Percentiles rank a stretch among this genome's conserved stretches.
These are phyloP conservation scores for Mariannaea sp. DNA, from an alignment of 2,329 filamentous ascomycete genomes.

Conservation along the genomic window DNA sequence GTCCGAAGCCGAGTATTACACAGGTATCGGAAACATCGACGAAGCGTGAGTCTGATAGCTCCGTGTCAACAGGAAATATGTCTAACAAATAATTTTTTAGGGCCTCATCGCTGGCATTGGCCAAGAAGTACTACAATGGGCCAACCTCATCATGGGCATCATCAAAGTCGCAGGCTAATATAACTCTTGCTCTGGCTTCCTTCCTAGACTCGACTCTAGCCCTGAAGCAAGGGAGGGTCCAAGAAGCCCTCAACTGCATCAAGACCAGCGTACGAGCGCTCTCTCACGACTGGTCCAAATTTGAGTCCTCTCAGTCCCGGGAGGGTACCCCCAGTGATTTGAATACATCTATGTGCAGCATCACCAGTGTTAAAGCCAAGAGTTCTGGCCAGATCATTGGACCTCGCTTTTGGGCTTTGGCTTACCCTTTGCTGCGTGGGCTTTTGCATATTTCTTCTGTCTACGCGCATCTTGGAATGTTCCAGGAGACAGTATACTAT, in stretches of 20 bases:
- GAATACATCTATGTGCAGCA: conserved; percentile 39
- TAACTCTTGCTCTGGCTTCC: conserved; percentile 39
- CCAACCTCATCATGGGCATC: conserved; percentile 41
- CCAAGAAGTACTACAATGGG: conserved; percentile 44
- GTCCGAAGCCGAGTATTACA: conserved; percentile 73
- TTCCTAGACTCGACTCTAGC: conserved; percentile 69
- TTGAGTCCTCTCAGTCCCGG: conserved; percentile 46
- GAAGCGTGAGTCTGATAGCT: conserved; percentile 54
- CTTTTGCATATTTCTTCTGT: conserved; percentile 76
- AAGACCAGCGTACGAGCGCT: conserved; percentile 61
- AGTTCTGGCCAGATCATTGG: conserved; percentile 35
- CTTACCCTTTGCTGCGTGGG: conserved; percentile 72
- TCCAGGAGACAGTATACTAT: conserved; percentile 87
- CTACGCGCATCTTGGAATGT: conserved; percentile 83
- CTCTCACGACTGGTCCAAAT: conserved; percentile 59
- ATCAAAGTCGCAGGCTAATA: conserved; percentile 42
- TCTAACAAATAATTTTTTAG: conserved; percentile 29
- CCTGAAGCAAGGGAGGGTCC: conserved; percentile 64
- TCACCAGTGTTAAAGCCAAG: conserved; percentile 35
- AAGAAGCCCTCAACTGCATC: conserved; percentile 61
- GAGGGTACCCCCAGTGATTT: conserved; percentile 32
- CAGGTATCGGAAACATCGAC: conserved; percentile 67
- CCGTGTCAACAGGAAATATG: background rate
- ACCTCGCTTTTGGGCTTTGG: conserved; percentile 79
- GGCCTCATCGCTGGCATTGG: conserved; percentile 43